Evolutionary conservation across 805 yeast species (phyloP).

Genomic region (Nakazawaea laoshanensis): DNA sequence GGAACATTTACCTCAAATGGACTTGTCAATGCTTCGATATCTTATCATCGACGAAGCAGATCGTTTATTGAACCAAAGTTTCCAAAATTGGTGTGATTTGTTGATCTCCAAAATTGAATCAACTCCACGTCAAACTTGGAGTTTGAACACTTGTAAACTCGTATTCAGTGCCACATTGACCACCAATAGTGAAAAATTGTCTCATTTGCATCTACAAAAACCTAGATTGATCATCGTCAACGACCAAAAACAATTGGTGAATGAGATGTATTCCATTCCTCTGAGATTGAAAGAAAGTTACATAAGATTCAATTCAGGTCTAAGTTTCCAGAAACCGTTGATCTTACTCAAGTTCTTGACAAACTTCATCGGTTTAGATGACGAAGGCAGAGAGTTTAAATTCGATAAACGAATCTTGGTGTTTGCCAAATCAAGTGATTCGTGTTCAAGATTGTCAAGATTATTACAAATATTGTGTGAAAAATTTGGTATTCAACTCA

Average conservation of each 20-base stretch:
- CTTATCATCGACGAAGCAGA: conserved; percentile 80
- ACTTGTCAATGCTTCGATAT: conserved; percentile 45
- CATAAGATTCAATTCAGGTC: conserved; percentile 20
- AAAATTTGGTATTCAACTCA: conserved; percentile 12
- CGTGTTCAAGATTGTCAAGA: conserved; percentile 71
- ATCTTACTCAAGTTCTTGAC: conserved; percentile 49
- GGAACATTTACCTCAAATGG: conserved; percentile 52
- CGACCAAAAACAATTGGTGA: conserved; percentile 34
- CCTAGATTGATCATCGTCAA: conserved; percentile 78
- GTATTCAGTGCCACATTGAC: conserved; percentile 91
- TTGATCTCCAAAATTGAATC: conserved; percentile 32
- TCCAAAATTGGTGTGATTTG: conserved; percentile 83
- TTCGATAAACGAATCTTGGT: conserved; percentile 35
- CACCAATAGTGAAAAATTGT: conserved; percentile 81
- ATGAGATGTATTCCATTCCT: conserved; percentile 59
- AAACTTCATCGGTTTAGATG: conserved; percentile 19
- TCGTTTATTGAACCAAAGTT: conserved; percentile 73
- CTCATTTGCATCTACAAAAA: conserved; percentile 55
- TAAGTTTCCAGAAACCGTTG: conserved; percentile 59
- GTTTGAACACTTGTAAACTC: conserved; percentile 43
- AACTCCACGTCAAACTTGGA: conserved; percentile 25
- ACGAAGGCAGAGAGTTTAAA: conserved; percentile 3
- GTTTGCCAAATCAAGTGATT: conserved; percentile 76
- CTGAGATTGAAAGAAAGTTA: conserved; percentile 28
- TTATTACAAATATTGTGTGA: conserved; percentile 37